Conservation (phyloP, 2,329 filamentous ascomycete genomes). For the Fusarium virguliforme region DNA sequence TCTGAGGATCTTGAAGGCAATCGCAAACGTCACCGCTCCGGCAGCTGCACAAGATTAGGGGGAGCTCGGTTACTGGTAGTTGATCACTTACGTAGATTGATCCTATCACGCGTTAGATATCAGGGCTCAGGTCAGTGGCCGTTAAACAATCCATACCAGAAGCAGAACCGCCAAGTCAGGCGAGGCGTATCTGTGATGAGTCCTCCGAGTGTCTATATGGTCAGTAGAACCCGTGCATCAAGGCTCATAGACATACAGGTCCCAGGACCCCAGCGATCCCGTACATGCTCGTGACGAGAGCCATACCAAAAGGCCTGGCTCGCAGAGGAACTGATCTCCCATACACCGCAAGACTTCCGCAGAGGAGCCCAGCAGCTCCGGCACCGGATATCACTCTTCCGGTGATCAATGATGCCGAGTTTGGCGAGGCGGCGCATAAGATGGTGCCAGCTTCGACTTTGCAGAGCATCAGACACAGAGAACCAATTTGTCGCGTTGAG, state of each 20-base stretch:
- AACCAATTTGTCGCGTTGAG: fast-evolving
- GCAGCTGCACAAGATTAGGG: constrained; percentile 2
- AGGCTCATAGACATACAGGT: constrained; percentile 15
- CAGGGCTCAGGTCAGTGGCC: fast-evolving
- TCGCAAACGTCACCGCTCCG: constrained; percentile 18
- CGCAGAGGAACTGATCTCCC: constrained; percentile 54
- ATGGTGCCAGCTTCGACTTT: constrained; percentile 67
- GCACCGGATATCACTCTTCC: constrained; percentile 64
- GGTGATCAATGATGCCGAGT: constrained; percentile 29
- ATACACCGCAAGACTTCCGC: constrained; percentile 18
- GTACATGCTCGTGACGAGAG: constrained; percentile 49
- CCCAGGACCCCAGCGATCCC: constrained; percentile 51
- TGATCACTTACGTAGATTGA: constrained; percentile 22
- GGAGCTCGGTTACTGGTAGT: neutral
- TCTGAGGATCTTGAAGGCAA: constrained; percentile 13
- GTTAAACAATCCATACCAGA: neutral
- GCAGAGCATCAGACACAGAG: constrained; percentile 52
- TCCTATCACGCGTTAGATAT: constrained; percentile 19
- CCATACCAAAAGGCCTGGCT: constrained; percentile 47
- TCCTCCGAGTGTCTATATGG: constrained; percentile 46
- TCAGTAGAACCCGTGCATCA: no score
- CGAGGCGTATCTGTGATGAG: constrained; percentile 42
- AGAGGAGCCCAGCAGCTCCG: constrained; percentile 58
- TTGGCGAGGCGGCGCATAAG: constrained; percentile 57
- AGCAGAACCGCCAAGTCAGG: constrained; percentile 27